Conservation (phyloP, 78 protist genomes). For the Isochrysis galbana region DNA sequence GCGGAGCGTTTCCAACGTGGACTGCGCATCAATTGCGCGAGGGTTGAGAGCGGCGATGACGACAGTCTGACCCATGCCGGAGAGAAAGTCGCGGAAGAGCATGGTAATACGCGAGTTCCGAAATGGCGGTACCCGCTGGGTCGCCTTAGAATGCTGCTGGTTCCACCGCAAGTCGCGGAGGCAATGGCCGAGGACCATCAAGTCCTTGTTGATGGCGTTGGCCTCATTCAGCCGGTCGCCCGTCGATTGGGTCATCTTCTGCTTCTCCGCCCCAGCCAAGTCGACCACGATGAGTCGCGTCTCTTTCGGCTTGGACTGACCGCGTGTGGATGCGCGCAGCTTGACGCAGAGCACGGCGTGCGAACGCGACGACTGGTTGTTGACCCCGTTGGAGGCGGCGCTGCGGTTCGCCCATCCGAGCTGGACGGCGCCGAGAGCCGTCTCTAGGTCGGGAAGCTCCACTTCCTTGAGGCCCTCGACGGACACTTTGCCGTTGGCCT, state of each 20-base stretch:
- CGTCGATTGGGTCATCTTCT: not conserved
- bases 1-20: constrained; percentile 6
- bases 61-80: not conserved
- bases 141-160: not conserved
- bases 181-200: not conserved
- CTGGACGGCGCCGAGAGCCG: not conserved
- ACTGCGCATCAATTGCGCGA: not conserved
- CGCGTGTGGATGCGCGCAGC: not conserved
- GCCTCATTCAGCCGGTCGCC: not conserved
- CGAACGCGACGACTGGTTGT: not conserved
- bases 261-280: constrained; percentile 18
- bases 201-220: constrained; percentile 13
- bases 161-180: constrained; percentile 5
- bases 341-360: not conserved
- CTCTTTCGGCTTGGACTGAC: not conserved
- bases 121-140: not conserved
- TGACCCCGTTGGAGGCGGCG: not conserved
- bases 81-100: constrained; percentile 21
- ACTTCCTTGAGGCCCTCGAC: not conserved
- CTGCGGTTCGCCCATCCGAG: not conserved
- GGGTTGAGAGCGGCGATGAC: constrained; percentile 15
- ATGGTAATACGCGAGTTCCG: not conserved
- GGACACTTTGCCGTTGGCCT: not conserved
- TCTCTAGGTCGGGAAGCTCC: not conserved
- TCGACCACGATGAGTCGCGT: not conserved